Conservation (phyloP, 805 yeast genomes). For the Sugiyamaella floridensis region DNA sequence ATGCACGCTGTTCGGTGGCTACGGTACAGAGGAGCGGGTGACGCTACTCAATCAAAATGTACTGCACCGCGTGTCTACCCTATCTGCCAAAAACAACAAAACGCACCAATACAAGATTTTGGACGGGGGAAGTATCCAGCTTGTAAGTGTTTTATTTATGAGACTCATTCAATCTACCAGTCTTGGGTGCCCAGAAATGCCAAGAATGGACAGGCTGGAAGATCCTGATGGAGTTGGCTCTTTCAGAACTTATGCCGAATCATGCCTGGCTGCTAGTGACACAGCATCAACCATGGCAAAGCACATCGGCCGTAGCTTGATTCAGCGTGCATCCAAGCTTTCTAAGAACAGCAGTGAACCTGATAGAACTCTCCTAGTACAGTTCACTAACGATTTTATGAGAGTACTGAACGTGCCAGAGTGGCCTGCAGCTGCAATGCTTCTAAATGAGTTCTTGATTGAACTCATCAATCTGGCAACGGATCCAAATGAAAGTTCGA, state of each 20-base stretch:
- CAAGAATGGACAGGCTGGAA: slow-evolving; percentile 10
- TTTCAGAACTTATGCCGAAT: background rate
- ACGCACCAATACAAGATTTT: slow-evolving; percentile 40
- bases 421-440: slow-evolving; percentile 52
- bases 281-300: slow-evolving; percentile 1
- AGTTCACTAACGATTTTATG: slow-evolving; percentile 51
- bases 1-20: slow-evolving; percentile 23
- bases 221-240: slow-evolving; percentile 1
- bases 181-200: slow-evolving; percentile 15
- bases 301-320: background rate
- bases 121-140: slow-evolving; percentile 44
- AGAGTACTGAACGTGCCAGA: slow-evolving; percentile 46
- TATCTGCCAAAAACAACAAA: slow-evolving; percentile 40
- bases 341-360: slow-evolving; percentile 1
- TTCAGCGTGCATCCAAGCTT: background rate
- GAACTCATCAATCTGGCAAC: slow-evolving; percentile 31
- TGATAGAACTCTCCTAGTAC: slow-evolving; percentile 37
- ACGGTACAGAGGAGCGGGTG: slow-evolving; percentile 43
- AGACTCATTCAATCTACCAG: slow-evolving; percentile 38
- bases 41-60: slow-evolving; percentile 57
- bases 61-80: slow-evolving; percentile 41
- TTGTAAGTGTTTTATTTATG: slow-evolving; percentile 41
- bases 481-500: slow-evolving; percentile 3
- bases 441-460: slow-evolving; percentile 42
- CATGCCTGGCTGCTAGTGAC: background rate